Evolutionary conservation across 2,329 filamentous ascomycete species (phyloP).

Genomic region (Coniella vitis): DNA sequence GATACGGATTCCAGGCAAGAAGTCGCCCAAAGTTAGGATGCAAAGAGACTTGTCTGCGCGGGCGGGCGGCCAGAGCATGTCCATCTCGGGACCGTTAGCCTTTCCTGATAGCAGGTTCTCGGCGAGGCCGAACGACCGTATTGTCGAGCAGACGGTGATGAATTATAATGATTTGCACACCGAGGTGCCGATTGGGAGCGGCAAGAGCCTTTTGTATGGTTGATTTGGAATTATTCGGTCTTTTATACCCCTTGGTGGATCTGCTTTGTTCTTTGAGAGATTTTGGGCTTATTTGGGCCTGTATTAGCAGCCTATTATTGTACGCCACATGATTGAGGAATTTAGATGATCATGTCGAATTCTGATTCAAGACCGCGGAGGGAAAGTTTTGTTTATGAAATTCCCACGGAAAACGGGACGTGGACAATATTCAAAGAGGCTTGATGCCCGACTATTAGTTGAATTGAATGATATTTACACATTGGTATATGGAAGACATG

Average conservation of each 20-base stretch:
- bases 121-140: slow-evolving; percentile 9
- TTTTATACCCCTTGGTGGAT: background rate
- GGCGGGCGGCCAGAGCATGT: slow-evolving; percentile 19
- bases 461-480: slow-evolving; percentile 7
- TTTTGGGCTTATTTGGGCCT: too few species aligned
- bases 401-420: background rate
- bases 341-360: too few species aligned
- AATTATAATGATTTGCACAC: background rate
- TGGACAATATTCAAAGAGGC: slow-evolving; percentile 8
- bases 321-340: too few species aligned
- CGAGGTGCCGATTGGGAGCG: slow-evolving; percentile 29
- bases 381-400: background rate
- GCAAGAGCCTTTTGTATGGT: slow-evolving; percentile 31
- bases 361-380: background rate
- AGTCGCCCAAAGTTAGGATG: slow-evolving; percentile 29
- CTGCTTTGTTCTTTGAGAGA: too few species aligned
- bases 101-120: slow-evolving; percentile 13
- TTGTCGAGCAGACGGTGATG: slow-evolving; percentile 15
- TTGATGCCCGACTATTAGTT: slow-evolving; percentile 8
- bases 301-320: too few species aligned
- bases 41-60: slow-evolving; percentile 20
- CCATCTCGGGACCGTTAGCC: slow-evolving; percentile 26
- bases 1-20: slow-evolving; percentile 34
- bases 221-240: slow-evolving; percentile 13
- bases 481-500: background rate